These are phyloP conservation scores for Laetiporus sulphureus DNA, from an alignment of 1,284 basidiomycete species.

Conservation along the genomic window DNA sequence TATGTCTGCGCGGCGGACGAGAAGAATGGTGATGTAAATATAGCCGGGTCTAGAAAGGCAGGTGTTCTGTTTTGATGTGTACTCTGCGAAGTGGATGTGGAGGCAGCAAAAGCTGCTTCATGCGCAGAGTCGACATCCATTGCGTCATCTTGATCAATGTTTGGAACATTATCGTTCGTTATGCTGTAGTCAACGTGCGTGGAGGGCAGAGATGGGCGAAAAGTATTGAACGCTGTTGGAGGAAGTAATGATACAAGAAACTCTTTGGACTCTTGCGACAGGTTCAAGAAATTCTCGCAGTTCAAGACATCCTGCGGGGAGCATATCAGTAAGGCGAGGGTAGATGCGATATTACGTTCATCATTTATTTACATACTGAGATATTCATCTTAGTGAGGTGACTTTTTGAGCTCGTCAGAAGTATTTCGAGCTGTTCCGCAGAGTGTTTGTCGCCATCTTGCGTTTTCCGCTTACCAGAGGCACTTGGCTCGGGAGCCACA, in stretches of 20 bases:
- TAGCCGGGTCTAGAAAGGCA: conserved; percentile 29
- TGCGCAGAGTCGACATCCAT: conserved; percentile 25
- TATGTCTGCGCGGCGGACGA: conserved; percentile 48
- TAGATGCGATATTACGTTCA: no score
- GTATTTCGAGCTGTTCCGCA: conserved; percentile 16
- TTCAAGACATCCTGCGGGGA: conserved; percentile 42
- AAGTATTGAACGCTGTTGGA: conserved; percentile 40
- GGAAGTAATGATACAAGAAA: conserved; percentile 40
- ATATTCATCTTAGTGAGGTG: conserved; percentile 43
- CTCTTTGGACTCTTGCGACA: conserved; percentile 38
- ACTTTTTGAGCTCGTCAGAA: conserved; percentile 46
- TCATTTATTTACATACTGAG: conserved; percentile 33
- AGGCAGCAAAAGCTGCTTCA: conserved; percentile 3
- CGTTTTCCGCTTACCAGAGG: conserved; percentile 12
- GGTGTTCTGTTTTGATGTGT: conserved; percentile 6
- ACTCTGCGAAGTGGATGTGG: not conserved
- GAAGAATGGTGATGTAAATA: conserved; percentile 50
- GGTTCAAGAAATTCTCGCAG: conserved; percentile 38
- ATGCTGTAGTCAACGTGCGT: conserved; percentile 34
- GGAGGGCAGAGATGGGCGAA: conserved; percentile 27
- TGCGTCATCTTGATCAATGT: conserved; percentile 10
- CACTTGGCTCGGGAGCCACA: not conserved
- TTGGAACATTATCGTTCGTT: not conserved
- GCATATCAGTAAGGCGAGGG: not conserved
- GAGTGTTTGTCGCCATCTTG: conserved; percentile 11